Base-by-base conservation (phyloP, 352 stramenopile species). In the Globisporangium heterothallicum region DNA sequence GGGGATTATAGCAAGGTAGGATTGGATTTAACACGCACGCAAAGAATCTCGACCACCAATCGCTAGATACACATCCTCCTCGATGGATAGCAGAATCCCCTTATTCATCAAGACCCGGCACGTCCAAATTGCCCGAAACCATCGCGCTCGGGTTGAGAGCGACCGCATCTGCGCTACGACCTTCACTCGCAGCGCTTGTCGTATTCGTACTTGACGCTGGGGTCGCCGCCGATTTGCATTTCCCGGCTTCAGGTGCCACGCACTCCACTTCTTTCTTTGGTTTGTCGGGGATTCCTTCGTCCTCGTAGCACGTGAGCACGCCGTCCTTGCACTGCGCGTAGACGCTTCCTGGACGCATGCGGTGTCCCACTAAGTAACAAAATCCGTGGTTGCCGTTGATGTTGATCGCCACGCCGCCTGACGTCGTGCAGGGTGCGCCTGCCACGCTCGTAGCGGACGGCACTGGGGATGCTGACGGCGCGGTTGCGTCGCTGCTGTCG, bases 281-380 rank as follows among this genome's bases (percentile, higher is more conserved):
- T 30, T 72, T 74, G 56, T 74, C 68, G 1, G 68, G 68, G 50
- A 74, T 74, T 54, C 64, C 68, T 30, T 78, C 68, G 54, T 78
- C 68, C 3, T 41, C 49, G 43, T 59, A 78, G 61, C 68, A 78
- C 38, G 58, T 49, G 27, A 78, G 48, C 46, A 41, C 30, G 38
- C 65, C 65, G 53, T 78, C 61, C 18, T 56, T 54, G 57, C 68
- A 78, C 44, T 72, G 58, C 49, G 56, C 68, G 42, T 63, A 78
- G 26, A 78, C 40, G 56, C 68, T 72, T 30, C 53, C 62, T 4
- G 25, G 56, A 19, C 62, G 68, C 65, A 74, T 78, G 55, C 68
- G 68, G 13, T 35, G 62, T n/a, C 68, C 68, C n/a, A 67, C 64
- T 27, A 78, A 49, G 68, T 78, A 78, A 56, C 68, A 78, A 42